Percentiles rank a stretch among this genome's conserved stretches.
Conservation (phyloP, 2,329 filamentous ascomycete species). For the Clarireedia sp. region DNA sequence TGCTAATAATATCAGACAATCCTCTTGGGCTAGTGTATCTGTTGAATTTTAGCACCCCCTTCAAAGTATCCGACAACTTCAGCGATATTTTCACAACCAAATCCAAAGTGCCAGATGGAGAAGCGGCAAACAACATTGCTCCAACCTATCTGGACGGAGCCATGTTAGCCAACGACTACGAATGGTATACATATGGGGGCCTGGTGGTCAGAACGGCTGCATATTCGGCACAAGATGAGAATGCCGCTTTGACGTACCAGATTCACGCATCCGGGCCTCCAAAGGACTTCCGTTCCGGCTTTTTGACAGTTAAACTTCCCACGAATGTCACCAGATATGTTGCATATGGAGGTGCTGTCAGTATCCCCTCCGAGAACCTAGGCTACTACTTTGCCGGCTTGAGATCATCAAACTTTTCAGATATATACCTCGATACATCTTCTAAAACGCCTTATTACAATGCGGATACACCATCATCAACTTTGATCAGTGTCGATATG, state of each 20-base stretch:
- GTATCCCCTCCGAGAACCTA: slow-evolving; percentile 60
- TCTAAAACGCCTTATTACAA: slow-evolving; percentile 15
- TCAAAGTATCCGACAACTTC: slow-evolving; percentile 45
- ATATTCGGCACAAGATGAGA: slow-evolving; percentile 33
- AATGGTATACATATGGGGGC: slow-evolving; percentile 60
- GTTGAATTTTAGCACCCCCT: slow-evolving; percentile 50
- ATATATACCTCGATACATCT: slow-evolving; percentile 34
- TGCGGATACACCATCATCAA: slow-evolving; percentile 39
- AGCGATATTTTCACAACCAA: slow-evolving; percentile 42
- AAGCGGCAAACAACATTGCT: slow-evolving; percentile 40
- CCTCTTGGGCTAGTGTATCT: slow-evolving; percentile 44
- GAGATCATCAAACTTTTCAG: slow-evolving; percentile 41
- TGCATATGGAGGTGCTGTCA: slow-evolving; percentile 55
- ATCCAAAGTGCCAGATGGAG: slow-evolving; percentile 39
- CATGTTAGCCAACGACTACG: slow-evolving; percentile 56
- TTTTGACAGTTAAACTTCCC: slow-evolving; percentile 29
- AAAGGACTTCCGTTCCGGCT: not conserved
- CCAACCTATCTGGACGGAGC: slow-evolving; percentile 55
- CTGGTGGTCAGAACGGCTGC: slow-evolving; percentile 32
- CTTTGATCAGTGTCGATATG: slow-evolving; percentile 56
- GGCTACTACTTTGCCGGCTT: slow-evolving; percentile 66
- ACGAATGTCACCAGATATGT: slow-evolving; percentile 50
- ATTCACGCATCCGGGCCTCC: slow-evolving; percentile 44
- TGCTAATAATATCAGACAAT: slow-evolving; percentile 37
- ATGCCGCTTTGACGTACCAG: slow-evolving; percentile 44